Evolutionary conservation across 306 rosid genomes (phyloP), one percentile per base, ranked within the genome.

Genomic region (Rosa persica): DNA sequence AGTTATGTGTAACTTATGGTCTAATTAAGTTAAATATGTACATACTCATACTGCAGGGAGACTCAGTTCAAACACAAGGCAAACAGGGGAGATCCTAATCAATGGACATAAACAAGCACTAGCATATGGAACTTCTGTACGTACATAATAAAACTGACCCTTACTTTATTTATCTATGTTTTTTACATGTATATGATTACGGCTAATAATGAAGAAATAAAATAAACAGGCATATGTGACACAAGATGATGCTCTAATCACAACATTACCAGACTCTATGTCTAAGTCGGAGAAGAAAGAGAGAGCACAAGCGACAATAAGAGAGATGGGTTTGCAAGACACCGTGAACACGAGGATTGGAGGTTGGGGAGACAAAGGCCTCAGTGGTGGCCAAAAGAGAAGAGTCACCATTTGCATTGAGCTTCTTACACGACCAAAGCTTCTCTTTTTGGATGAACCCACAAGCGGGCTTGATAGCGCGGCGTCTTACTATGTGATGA

Each of bases 401-500:
- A 83, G 97, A 71, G 88, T 90, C 16, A 90, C 92, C 81, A 89
- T 92, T 66, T 92, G 95, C 78, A 87, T 89, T 15, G 95, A 92
- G 86, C 85, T 89, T 64, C 75, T 92, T 19, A 87, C 95, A 17
- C 81, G 70, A 10, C 90, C 95, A 0, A 84, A 79, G 42, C 93
- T 92, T 61, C 89, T 92, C 22, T 92, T 92, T 78, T 89, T 92
- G 62, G 97, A 90, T 38, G 95, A 92, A 74, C 95, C 97, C 0
- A 89, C 97, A 0, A 88, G 97, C 47, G 95, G 97, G 44, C 89
- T 92, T 47, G 97, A 90, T 40, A 89, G 97, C 62, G 95, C 97
- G 2, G 92, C 97, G 20, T 92, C 95, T 17, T 89, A 80, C 68
- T 80, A 88, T 76, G 97, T 91, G 4, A 86, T 92, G 90, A 89